Conservation (phyloP, 2,329 filamentous ascomycete species). For the Fusarium nygamai region DNA sequence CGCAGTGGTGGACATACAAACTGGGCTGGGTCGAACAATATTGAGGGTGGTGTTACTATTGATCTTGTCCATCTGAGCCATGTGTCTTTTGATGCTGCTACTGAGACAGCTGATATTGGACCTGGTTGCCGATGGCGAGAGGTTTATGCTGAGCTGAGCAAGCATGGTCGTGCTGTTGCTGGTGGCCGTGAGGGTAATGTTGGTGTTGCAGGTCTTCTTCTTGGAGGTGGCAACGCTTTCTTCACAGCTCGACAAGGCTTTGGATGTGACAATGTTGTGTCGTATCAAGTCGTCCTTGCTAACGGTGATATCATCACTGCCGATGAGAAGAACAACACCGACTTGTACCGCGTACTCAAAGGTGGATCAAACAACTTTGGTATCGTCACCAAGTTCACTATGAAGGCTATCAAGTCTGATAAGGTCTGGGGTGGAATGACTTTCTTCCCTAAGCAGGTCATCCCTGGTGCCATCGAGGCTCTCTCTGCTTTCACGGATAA, state of each 20-base stretch:
- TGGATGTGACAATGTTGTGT: slow-evolving; percentile 57
- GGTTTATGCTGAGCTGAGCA: slow-evolving; percentile 37
- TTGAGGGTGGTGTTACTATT: slow-evolving; percentile 9
- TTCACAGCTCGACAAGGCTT: slow-evolving; percentile 53
- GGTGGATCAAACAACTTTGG: slow-evolving; percentile 57
- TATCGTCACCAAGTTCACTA: slow-evolving; percentile 44
- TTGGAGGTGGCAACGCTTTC: slow-evolving; percentile 43
- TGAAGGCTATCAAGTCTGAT: slow-evolving; percentile 37
- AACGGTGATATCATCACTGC: slow-evolving; percentile 56
- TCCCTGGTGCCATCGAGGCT: slow-evolving; percentile 14
- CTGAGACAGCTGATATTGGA: slow-evolving; percentile 54
- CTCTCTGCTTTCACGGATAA: slow-evolving; percentile 13
- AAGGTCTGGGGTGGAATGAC: slow-evolving; percentile 34
- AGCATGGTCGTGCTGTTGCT: slow-evolving; percentile 51
- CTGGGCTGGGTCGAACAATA: slow-evolving; percentile 22
- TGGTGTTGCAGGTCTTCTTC: slow-evolving; percentile 44
- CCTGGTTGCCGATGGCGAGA: slow-evolving; percentile 55
- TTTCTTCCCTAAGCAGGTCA: slow-evolving; percentile 19
- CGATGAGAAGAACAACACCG: slow-evolving; percentile 46
- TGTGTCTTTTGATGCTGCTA: slow-evolving; percentile 27
- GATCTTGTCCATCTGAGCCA: slow-evolving; percentile 24
- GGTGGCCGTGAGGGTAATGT: slow-evolving; percentile 54
- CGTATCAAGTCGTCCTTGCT: slow-evolving; percentile 60
- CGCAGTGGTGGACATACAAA: slow-evolving; percentile 20
- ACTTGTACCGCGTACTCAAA: slow-evolving; percentile 58